A percentile compares a stretch with the other conserved stretches of the same genome.
Evolutionary conservation across 2,329 filamentous ascomycete genomes (phyloP).

Genomic region (Aspergillus fischeri): DNA sequence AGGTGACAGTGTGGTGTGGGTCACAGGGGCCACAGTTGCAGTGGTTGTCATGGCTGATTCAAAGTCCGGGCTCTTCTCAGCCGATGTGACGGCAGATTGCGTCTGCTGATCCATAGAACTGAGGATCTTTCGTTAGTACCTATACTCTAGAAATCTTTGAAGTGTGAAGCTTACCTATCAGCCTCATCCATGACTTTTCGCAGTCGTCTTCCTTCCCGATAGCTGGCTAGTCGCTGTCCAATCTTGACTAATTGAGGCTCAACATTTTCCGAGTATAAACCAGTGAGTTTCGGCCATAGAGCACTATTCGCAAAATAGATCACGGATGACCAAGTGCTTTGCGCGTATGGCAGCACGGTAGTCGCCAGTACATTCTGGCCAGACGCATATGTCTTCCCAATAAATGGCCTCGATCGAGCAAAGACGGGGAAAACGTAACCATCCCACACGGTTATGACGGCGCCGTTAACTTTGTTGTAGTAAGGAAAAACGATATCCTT

Average conservation of each 20-base stretch:
- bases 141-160: not conserved
- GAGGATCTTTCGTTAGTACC: slow-evolving; percentile 12
- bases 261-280: slow-evolving; percentile 84
- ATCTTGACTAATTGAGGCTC: slow-evolving; percentile 94
- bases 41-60: slow-evolving; percentile 20
- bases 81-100: slow-evolving; percentile 18
- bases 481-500: slow-evolving; percentile 63
- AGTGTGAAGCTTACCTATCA: slow-evolving; percentile 38
- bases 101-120: slow-evolving; percentile 19
- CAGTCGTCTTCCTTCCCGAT: slow-evolving; percentile 57
- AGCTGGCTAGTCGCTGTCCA: slow-evolving; percentile 73
- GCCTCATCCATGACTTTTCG: slow-evolving; percentile 56
- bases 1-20: slow-evolving; percentile 40
- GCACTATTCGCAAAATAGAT: slow-evolving; percentile 69
- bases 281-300: slow-evolving; percentile 75
- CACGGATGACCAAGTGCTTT: slow-evolving; percentile 66
- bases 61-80: slow-evolving; percentile 12
- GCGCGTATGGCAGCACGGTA: slow-evolving; percentile 67
- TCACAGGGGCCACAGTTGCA: slow-evolving; percentile 23
- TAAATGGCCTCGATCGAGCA: slow-evolving; percentile 68
- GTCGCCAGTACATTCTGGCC: slow-evolving; percentile 64
- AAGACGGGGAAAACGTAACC: slow-evolving; percentile 72
- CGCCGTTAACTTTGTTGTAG: slow-evolving; percentile 68
- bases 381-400: slow-evolving; percentile 62
- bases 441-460: slow-evolving; percentile 17